phyloP scores from a whole-genome alignment of 129 eudicot genomes.

The Solidago caesia region DNA sequence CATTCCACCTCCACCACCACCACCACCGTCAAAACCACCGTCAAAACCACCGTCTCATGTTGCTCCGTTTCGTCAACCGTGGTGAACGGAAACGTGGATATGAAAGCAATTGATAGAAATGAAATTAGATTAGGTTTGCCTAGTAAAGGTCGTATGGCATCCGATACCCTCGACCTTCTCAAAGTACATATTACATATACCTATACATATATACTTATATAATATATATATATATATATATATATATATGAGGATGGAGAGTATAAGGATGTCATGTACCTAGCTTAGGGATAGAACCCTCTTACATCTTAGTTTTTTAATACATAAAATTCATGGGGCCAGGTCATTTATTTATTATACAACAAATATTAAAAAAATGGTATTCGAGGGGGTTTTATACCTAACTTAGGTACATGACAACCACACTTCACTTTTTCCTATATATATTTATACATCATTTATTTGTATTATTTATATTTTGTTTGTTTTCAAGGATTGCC shows the following conservation, averaged over 20 bases:
- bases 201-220: not conserved
- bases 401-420: too few species aligned
- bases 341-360: too few species aligned
- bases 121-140: conserved; percentile 85
- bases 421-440: too few species aligned
- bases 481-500: conserved; percentile 61
- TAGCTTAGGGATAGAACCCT: too few species aligned
- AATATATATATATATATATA: not conserved
- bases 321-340: too few species aligned
- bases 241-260: too few species aligned
- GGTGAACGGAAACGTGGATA: conserved; percentile 49
- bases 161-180: conserved; percentile 79
- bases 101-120: conserved; percentile 31
- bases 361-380: too few species aligned
- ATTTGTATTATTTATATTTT: not conserved
- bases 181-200: conserved; percentile 38
- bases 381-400: too few species aligned
- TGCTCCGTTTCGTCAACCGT: conserved; percentile 51
- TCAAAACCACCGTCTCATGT: conserved; percentile 51
- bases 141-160: conserved; percentile 90
- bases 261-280: too few species aligned
- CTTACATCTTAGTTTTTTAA: too few species aligned
- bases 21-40: conserved; percentile 37
- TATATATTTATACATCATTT: not conserved
- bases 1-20: conserved; percentile 28